Percentiles rank a stretch among this genome's conserved stretches.
These are phyloP conservation scores for Meyerozyma smithsonii DNA, from an alignment of 1,139 yeast genomes.

Conservation along the genomic window DNA sequence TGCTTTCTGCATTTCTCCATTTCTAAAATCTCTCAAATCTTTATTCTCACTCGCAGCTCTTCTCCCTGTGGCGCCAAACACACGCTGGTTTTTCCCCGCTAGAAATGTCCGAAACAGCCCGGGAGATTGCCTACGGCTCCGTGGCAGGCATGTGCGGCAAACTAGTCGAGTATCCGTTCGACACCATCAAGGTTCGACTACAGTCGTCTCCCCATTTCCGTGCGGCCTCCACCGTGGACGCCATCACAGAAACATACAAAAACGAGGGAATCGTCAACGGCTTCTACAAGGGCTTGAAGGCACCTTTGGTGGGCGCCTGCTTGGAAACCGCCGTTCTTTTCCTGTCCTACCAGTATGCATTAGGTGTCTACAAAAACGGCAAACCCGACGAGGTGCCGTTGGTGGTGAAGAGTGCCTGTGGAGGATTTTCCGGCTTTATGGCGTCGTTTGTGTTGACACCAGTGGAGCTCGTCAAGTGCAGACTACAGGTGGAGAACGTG, in stretches of 20 bases:
- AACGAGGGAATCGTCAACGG: slow-evolving; percentile 61
- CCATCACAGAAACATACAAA: slow-evolving; percentile 54
- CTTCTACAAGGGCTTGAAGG: slow-evolving; percentile 59
- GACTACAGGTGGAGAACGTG: slow-evolving; percentile 70
- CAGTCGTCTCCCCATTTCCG: slow-evolving; percentile 56
- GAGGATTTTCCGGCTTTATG: slow-evolving; percentile 77
- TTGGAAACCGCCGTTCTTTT: slow-evolving; percentile 77
- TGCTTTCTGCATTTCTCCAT: not conserved
- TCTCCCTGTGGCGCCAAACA: no score
- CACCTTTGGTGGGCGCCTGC: slow-evolving; percentile 86
- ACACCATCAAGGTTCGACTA: slow-evolving; percentile 83
- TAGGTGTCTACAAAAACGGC: slow-evolving; percentile 13
- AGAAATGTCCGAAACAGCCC: slow-evolving; percentile 22
- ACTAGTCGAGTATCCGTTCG: slow-evolving; percentile 85
- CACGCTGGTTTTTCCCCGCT: no score
- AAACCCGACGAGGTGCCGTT: slow-evolving; percentile 28
- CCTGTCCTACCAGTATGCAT: slow-evolving; percentile 51
- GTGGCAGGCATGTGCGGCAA: slow-evolving; percentile 80
- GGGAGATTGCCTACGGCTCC: slow-evolving; percentile 45
- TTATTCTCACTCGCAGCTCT: not conserved
- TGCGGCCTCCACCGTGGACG: slow-evolving; percentile 47
- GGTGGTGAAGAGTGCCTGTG: slow-evolving; percentile 50
- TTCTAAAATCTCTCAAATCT: not conserved
- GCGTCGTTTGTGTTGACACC: slow-evolving; percentile 89
- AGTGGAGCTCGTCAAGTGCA: slow-evolving; percentile 82